Evolutionary conservation across 805 yeast species (phyloP), one percentile per base, ranked within the genome.

Genomic region (Blastobotrys chiropterorum): DNA sequence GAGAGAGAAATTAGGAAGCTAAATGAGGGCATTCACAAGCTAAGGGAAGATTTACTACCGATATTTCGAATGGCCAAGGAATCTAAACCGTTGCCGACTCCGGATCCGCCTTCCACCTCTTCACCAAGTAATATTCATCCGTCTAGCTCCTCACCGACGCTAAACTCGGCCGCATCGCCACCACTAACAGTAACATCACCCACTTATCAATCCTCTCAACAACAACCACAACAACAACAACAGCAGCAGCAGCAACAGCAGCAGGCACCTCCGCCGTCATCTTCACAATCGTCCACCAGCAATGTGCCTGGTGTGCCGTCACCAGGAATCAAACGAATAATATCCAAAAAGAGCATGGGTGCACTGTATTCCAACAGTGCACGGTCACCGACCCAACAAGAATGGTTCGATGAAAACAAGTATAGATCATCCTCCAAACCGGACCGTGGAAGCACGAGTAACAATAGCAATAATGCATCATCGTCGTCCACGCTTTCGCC

Each of bases 1-100:
- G 73, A 69, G 48, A 52, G 53, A 17, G 73, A 69, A 53, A 58
- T 69, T 51, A 72, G 71, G 54, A 69, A 67, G 54, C 71, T 85
- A 47, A 69, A 70, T 49, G 86, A 82, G 20, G 77, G 76, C 59
- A 78, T 82, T 62, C 67, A 71, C 45, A 73, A 79, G 59, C 71
- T 85, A 56, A 73, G 84, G 48, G 80, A 82, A 44, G 90, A 85
- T 55, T 67, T 85, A 58, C 68, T 81, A 42, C 90, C 90, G 0
- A 74, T 83, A 5, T 73, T 82, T 51, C 75, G 83, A 52, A 70
- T 78, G 47, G 71, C 78, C 45, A 85, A 85, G 60, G 90, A 85
- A 46, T 56, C 64, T 68, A 78, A 56, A 77, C 89, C 88, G 3
- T 70, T 84, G 48, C 89, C 89, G 0, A 79, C 85, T 0, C 89